Evolutionary conservation across 441 rosid species (phyloP), one percentile per base, ranked within the genome.

Genomic region (Pelargonium cotyledonis): DNA sequence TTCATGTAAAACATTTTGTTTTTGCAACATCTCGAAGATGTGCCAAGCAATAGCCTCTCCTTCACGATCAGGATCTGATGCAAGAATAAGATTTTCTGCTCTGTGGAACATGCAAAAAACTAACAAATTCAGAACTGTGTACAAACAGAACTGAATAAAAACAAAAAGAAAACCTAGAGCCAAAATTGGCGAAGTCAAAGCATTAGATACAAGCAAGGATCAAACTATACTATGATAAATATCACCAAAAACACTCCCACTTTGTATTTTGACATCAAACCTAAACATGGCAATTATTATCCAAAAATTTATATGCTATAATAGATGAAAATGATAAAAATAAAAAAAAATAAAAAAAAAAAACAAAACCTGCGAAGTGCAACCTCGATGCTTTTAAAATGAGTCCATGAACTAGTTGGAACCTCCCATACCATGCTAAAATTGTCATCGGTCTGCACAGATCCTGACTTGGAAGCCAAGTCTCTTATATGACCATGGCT

Each of bases 1-100:
- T 79, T 85, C 87, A 69, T 53, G 83, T 78, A 95, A 85, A 70
- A 96, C 97, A 83, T 89, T 92, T 76, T 92, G 98, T 70, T 92
- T 98, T 65, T 80, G 92, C 82, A 95, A 72, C 99, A 95, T 95
- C 93, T 95, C 99, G 72, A 86, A 71, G 80, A 95, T 90, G 85
- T 95, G 99, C 99, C 99, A 95, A 65, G 99, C 93, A 83, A 92
- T 95, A 75, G 99, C 99, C 85, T 95, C 99, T 74, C 99, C 98
- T 87, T 95, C 99, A 67, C 99, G 95, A 83, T 95, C 99, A 73
- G 99, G 99, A 83, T 92, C 99, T 74, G 99, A 90, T 62, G 99
- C 99, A 81, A 95, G 97, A 78, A 95, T 84, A 79, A 95, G 87
- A 83, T 85, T 90, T 81, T 92, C 89, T 82, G 97, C 95, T 77